Conservation (phyloP, 2,329 filamentous ascomycete genomes). For the Diplodia sapinea region DNA sequence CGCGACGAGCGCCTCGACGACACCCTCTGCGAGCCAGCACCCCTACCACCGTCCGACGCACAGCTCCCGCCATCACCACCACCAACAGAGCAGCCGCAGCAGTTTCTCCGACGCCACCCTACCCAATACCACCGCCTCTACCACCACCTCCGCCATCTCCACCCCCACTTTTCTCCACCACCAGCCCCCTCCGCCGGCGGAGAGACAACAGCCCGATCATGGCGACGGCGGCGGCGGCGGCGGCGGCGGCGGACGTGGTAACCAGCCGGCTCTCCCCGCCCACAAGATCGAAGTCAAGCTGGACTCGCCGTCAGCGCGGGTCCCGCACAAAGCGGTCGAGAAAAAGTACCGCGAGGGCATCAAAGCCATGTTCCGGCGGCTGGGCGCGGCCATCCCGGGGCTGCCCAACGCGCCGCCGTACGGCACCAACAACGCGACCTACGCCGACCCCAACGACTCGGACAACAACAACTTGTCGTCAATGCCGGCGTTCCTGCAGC, state of each 20-base stretch:
- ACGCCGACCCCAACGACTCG: neutral
- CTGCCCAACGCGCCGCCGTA: neutral
- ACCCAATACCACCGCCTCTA: neutral
- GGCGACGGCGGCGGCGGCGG: neutral
- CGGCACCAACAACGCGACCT: neutral
- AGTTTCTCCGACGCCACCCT: neutral
- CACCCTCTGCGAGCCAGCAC: neutral
- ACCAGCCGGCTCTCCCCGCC: too few species aligned
- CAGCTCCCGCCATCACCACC: neutral
- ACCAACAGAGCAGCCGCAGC: neutral
- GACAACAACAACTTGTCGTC: neutral
- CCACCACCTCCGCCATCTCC: neutral
- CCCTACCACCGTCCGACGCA: neutral
- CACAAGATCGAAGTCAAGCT: neutral
- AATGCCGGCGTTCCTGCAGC: neutral
- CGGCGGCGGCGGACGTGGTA: neutral
- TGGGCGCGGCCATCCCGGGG: neutral
- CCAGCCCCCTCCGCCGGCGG: neutral
- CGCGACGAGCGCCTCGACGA: neutral
- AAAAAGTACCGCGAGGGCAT: conserved; percentile 27
- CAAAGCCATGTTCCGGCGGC: conserved; percentile 9
- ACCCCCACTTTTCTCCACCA: neutral
- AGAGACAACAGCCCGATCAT: neutral
- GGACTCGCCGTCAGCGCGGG: neutral
- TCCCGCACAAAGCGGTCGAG: conserved; percentile 19